These are phyloP conservation scores for Penicillium cosmopolitanum DNA, from an alignment of 495 filamentous ascomycete genomes.

Conservation along the genomic window DNA sequence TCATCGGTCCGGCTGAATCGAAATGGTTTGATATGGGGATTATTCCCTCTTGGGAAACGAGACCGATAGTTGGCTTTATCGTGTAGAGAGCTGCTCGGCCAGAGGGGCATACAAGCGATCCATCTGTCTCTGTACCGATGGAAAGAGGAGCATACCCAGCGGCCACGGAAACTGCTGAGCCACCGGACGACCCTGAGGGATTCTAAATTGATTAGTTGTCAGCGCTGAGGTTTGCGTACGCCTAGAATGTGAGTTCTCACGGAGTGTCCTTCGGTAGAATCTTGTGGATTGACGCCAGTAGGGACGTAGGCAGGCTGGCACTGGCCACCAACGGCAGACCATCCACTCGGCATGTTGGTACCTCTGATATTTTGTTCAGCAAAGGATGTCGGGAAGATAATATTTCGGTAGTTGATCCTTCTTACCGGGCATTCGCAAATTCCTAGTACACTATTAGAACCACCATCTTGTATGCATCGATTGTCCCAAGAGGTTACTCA, in stretches of 20 bases:
- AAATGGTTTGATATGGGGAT: constrained; percentile 32
- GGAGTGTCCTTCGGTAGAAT: constrained; percentile 36
- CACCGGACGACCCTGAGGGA: constrained; percentile 47
- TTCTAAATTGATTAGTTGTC: constrained; percentile 19
- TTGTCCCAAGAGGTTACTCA: constrained; percentile 10
- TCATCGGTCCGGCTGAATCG: constrained; percentile 39
- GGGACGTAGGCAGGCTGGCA: constrained; percentile 48
- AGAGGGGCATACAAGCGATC: constrained; percentile 45
- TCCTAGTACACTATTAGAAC: constrained; percentile 10
- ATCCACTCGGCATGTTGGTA: constrained; percentile 38
- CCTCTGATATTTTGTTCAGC: constrained; percentile 33
- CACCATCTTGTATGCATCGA: not conserved
- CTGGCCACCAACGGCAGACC: constrained; percentile 49
- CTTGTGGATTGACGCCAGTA: constrained; percentile 25
- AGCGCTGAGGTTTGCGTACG: not conserved
- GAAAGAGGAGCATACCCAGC: constrained; percentile 48
- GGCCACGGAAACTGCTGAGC: constrained; percentile 49
- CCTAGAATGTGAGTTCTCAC: constrained; percentile 18
- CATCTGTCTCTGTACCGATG: constrained; percentile 52
- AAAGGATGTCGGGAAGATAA: not conserved
- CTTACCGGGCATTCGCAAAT: constrained; percentile 18
- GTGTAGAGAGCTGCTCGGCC: constrained; percentile 47
- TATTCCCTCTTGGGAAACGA: constrained; percentile 35
- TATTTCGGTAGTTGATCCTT: not conserved
- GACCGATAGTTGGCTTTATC: constrained; percentile 36